Evolutionary conservation across 768 basidiomycete genomes (phyloP).

Genomic region (Botryobasidium botryosum): DNA sequence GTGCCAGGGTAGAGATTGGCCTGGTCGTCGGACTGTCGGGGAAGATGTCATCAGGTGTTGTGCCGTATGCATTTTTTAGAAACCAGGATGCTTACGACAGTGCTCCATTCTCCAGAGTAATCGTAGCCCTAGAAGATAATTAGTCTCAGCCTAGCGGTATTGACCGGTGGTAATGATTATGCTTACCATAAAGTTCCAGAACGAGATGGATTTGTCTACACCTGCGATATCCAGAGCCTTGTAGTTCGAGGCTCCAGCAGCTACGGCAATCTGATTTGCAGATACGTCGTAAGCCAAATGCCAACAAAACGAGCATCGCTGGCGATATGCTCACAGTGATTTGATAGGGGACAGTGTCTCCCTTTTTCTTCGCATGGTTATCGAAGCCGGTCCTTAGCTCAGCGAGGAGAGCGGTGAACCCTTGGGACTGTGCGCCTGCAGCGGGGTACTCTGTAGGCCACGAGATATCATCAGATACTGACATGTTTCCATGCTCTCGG

Average conservation of each 20-base stretch:
- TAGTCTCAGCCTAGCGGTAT: too few species aligned
- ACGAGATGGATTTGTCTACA: slow-evolving; percentile 20
- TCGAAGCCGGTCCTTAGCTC: slow-evolving; percentile 20
- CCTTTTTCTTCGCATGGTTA: slow-evolving; percentile 17
- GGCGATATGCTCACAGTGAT: too few species aligned
- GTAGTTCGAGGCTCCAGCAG: slow-evolving; percentile 16
- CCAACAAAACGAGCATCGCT: too few species aligned
- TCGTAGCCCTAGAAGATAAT: too few species aligned
- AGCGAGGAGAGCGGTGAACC: slow-evolving; percentile 18
- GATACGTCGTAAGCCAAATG: too few species aligned
- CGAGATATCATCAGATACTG: too few species aligned
- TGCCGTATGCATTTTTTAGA: too few species aligned
- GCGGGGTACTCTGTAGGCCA: slow-evolving; percentile 24
- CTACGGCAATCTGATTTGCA: not conserved
- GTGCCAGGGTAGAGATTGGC: slow-evolving; percentile 18
- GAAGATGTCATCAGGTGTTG: too few species aligned
- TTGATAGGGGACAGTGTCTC: slow-evolving; percentile 10
- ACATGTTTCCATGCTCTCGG: too few species aligned
- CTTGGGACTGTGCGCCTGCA: slow-evolving; percentile 16
- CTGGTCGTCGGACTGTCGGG: slow-evolving; percentile 22
- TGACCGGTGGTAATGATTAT: too few species aligned
- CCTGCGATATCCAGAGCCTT: slow-evolving; percentile 15
- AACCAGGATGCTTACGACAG: not conserved
- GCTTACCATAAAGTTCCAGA: slow-evolving; percentile 26
- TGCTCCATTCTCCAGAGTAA: not conserved